Evolutionary conservation across 2,329 filamentous ascomycete species (phyloP), one percentile per base, ranked within the genome.

Genomic region (Stemphylium vesicarium): DNA sequence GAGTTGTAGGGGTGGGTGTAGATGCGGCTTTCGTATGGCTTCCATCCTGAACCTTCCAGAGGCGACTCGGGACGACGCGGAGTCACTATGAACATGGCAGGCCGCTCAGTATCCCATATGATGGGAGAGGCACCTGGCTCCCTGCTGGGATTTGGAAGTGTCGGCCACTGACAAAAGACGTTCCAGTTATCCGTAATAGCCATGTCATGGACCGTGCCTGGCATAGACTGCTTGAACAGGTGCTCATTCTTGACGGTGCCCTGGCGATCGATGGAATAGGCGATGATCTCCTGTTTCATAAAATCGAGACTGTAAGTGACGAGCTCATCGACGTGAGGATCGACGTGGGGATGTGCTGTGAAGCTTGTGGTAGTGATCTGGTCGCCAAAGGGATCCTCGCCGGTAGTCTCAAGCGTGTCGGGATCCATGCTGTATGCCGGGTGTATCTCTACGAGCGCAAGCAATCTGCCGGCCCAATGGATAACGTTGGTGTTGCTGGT

Each of bases 121-220:
- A 69, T 72, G 50, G 72, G 70, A 16, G 72, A 65, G 10, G 62
- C 64, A 9, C 70, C 70, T 55, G 69, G 69, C 65, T 72, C 64
- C 2, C 68, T 45, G 16, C 64, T 71, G 7, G 72, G 41, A 16
- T 57, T 46, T 11, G 64, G 61, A 41, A 68, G 62, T 35, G 72
- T 70, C 6, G 69, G 66, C 65, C 65, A 69, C 33, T 71, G 56
- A 22, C 69, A 59, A 48, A 41, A 50, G 37, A 33, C 33, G 11
- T 33, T 5, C 41, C 29, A 33, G 9, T 44, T 44, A 2, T 29
- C 11, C 6, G 41, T 33, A 9, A 44, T 44, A 7, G 41, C 41
- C 4, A 16, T 33, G n/a, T 44, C 29, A n/a, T 44, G 41, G 2
- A 44, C 33, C n/a, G 41, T 31, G 20, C 29, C 15, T 6, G 20